Evolutionary conservation across 2,329 filamentous ascomycete genomes (phyloP).

Genomic region (Kalmusia sp.): DNA sequence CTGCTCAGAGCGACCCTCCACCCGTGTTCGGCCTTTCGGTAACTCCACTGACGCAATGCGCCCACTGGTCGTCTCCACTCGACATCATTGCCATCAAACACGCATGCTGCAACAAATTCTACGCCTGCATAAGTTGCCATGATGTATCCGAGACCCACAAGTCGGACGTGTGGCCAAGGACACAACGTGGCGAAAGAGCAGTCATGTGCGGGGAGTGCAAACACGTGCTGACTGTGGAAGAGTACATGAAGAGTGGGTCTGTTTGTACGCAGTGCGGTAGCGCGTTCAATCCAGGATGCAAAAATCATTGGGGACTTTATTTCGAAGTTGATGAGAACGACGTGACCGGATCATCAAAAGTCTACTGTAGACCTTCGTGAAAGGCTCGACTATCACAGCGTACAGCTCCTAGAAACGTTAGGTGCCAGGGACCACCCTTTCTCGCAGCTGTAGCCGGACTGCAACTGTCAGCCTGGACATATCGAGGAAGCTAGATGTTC

Average conservation of each 20-base stretch:
- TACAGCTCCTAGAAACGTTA: too few relatives aligned
- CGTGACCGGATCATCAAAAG: too few relatives aligned
- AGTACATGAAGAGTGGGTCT: slow-evolving; percentile 41
- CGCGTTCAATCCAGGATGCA: slow-evolving; percentile 46
- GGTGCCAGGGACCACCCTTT: too few relatives aligned
- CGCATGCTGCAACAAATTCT: slow-evolving; percentile 45
- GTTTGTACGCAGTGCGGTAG: slow-evolving; percentile 32
- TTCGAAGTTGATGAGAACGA: slow-evolving; percentile 32
- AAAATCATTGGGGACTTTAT: slow-evolving; percentile 43
- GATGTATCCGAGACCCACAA: slow-evolving; percentile 33
- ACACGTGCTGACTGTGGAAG: slow-evolving; percentile 31
- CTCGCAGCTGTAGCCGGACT: too few relatives aligned
- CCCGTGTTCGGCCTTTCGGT: slow-evolving; percentile 35
- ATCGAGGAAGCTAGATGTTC: too few relatives aligned
- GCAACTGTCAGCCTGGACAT: too few relatives aligned
- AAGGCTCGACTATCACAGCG: too few relatives aligned
- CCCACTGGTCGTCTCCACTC: slow-evolving; percentile 40
- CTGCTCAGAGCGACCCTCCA: slow-evolving; percentile 2
- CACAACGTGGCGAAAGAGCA: slow-evolving; percentile 25
- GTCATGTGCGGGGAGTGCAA: slow-evolving; percentile 43
- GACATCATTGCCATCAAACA: slow-evolving; percentile 49
- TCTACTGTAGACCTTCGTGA: too few relatives aligned
- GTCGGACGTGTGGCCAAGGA: slow-evolving; percentile 29
- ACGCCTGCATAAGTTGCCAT: slow-evolving; percentile 46
- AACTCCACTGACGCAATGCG: slow-evolving; percentile 40